Conservation (phyloP, 148 eudicot species). For the Fagopyrum tataricum region DNA sequence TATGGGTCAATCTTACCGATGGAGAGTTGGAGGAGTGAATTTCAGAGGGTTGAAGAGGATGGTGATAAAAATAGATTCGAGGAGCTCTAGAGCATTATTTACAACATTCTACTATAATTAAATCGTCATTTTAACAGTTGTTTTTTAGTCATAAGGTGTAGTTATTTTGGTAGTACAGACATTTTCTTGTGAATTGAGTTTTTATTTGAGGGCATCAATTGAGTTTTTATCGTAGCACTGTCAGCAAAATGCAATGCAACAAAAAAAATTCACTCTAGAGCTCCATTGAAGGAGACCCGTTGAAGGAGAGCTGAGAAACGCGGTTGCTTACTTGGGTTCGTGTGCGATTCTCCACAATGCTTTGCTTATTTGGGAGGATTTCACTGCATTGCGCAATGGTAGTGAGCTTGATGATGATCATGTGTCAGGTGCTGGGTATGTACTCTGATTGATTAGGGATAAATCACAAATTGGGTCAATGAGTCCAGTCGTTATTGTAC, state of each 20-base stretch:
- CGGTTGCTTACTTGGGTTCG: constrained; percentile 77
- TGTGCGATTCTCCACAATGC: constrained; percentile 88
- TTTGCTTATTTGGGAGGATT: constrained; percentile 72
- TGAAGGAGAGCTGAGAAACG: constrained; percentile 48
- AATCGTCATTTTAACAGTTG: neutral
- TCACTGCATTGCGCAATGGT: constrained; percentile 42
- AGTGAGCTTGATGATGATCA: constrained; percentile 12
- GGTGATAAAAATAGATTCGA: constrained; percentile 93
- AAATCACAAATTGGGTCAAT: too few species aligned
- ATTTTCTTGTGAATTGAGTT: neutral
- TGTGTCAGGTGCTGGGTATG: too few species aligned
- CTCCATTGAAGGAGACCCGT: constrained; percentile 45
- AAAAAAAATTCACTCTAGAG: too few species aligned
- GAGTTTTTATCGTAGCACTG: too few species aligned
- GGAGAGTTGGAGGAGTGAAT: constrained; percentile 88
- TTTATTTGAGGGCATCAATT: too few species aligned
- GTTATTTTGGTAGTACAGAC: neutral
- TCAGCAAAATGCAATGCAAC: too few species aligned
- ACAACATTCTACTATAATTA: neutral
- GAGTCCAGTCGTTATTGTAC: too few species aligned
- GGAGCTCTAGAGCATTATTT: constrained; percentile 38
- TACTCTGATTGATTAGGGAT: too few species aligned
- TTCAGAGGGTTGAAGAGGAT: constrained; percentile 76
- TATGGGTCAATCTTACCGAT: constrained; percentile 33
- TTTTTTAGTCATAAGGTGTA: neutral